phyloP scores from a whole-genome alignment of 73 alveolate species.

The Tetrahymena malaccensis region DNA sequence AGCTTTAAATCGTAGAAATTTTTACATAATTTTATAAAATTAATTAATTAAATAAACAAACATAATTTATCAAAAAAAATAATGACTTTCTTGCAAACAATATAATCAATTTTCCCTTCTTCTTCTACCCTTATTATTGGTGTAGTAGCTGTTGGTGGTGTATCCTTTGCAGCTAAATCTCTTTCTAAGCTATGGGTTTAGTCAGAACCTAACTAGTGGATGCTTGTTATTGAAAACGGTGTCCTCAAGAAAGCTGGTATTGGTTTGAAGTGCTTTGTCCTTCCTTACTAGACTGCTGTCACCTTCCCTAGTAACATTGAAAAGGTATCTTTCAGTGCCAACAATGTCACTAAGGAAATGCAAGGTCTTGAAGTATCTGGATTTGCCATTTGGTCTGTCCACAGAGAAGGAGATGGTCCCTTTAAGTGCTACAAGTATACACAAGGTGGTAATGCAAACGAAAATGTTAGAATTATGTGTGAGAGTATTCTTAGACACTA shows the following conservation, averaged over 20 bases:
- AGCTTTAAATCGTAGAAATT: too few species aligned
- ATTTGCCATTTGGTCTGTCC: constrained; percentile 28
- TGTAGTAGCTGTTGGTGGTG: background rate
- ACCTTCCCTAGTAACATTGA: constrained; percentile 33
- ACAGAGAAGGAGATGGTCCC: constrained; percentile 45
- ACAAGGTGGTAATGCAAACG: background rate
- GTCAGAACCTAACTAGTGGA: background rate
- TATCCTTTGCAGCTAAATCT: background rate
- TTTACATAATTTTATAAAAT: too few species aligned
- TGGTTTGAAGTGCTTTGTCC: background rate
- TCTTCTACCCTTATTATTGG: background rate
- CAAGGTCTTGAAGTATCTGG: constrained; percentile 32
- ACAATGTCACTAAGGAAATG: constrained; percentile 25
- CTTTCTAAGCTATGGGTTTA: background rate
- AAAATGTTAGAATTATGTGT: background rate
- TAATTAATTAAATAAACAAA: too few species aligned
- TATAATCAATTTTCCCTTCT: background rate
- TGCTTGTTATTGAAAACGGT: background rate
- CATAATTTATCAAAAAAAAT: too few species aligned
- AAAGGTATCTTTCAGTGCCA: constrained; percentile 21
- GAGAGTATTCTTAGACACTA: background rate
- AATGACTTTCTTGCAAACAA: background rate
- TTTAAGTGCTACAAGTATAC: constrained; percentile 39
- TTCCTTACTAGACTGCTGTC: constrained; percentile 39
- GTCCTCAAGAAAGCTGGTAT: background rate